phyloP scores from a whole-genome alignment of 2,329 filamentous ascomycete species.

The Sporothrix variecibatus region DNA sequence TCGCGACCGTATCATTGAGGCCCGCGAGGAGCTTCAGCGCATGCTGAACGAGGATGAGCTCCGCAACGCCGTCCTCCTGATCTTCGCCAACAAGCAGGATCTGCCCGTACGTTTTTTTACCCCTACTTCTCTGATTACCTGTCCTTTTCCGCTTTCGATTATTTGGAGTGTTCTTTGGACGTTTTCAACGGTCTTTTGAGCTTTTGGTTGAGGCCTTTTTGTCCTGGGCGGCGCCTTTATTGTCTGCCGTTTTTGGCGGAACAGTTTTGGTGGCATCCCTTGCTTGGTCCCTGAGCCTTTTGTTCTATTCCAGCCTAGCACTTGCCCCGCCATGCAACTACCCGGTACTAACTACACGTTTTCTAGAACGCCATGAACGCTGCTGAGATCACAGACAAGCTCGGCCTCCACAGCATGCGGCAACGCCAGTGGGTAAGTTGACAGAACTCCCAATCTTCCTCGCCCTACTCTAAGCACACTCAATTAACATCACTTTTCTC shows the following conservation, averaged over 20 bases:
- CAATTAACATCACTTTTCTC: slow-evolving; percentile 82
- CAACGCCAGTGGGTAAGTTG: slow-evolving; percentile 96
- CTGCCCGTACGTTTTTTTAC: slow-evolving; percentile 69
- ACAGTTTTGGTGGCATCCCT: slow-evolving; percentile 15
- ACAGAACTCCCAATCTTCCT: slow-evolving; percentile 22
- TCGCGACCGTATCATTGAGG: slow-evolving; percentile 96
- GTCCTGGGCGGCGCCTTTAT: slow-evolving; percentile 11
- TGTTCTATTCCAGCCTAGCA: neutral
- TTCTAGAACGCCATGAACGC: slow-evolving; percentile 98
- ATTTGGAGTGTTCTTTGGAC: neutral
- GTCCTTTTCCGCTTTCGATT: neutral
- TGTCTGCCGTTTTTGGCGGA: slow-evolving; percentile 7
- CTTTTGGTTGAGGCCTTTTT: slow-evolving; percentile 5
- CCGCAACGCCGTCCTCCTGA: slow-evolving; percentile 91
- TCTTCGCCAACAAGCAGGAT: slow-evolving; percentile 99
- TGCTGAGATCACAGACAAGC: slow-evolving; percentile 99
- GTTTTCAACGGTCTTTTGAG: neutral
- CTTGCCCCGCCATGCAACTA: neutral
- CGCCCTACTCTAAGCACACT: slow-evolving; percentile 88
- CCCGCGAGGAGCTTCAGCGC: slow-evolving; percentile 91
- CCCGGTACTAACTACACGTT: slow-evolving; percentile 5
- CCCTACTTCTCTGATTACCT: neutral
- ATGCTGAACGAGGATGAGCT: slow-evolving; percentile 99
- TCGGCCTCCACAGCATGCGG: slow-evolving; percentile 97
- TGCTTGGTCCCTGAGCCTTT: slow-evolving; percentile 2